Evolutionary conservation across 257 asterid genomes (phyloP).

Genomic region (Voacanga thouarsii): DNA sequence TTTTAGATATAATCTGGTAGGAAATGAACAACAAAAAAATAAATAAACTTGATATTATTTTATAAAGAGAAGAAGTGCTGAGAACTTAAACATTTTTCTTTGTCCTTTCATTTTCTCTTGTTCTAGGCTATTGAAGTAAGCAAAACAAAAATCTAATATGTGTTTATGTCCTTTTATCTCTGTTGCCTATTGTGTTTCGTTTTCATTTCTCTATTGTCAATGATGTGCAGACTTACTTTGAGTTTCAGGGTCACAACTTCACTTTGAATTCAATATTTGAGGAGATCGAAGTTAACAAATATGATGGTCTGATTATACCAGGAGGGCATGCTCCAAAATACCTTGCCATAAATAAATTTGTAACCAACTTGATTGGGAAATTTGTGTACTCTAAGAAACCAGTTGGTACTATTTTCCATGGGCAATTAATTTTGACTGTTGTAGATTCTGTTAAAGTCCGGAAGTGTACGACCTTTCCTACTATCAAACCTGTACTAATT

Average conservation of each 20-base stretch:
- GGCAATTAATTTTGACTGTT: slow-evolving; percentile 85
- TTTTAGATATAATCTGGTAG: no score
- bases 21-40: no score
- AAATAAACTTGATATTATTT: no score
- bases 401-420: slow-evolving; percentile 83
- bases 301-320: slow-evolving; percentile 80
- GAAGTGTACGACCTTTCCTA: slow-evolving; percentile 78
- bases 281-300: slow-evolving; percentile 55
- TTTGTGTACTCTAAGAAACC: slow-evolving; percentile 55
- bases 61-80: no score
- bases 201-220: slow-evolving; percentile 29
- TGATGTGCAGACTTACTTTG: slow-evolving; percentile 90
- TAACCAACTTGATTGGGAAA: slow-evolving; percentile 51
- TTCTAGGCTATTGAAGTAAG: no score
- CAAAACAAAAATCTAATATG: not conserved
- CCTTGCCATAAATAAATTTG: slow-evolving; percentile 67
- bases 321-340: slow-evolving; percentile 98
- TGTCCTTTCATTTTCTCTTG: no score
- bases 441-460: slow-evolving; percentile 54
- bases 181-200: not conserved
- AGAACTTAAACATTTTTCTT: no score
- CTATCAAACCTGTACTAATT: slow-evolving; percentile 60
- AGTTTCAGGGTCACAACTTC: slow-evolving; percentile 85
- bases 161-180: not conserved
- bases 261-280: slow-evolving; percentile 74